These are phyloP conservation scores for Leptomonas seymouri DNA, from an alignment of 208 protist genomes.

Conservation along the genomic window DNA sequence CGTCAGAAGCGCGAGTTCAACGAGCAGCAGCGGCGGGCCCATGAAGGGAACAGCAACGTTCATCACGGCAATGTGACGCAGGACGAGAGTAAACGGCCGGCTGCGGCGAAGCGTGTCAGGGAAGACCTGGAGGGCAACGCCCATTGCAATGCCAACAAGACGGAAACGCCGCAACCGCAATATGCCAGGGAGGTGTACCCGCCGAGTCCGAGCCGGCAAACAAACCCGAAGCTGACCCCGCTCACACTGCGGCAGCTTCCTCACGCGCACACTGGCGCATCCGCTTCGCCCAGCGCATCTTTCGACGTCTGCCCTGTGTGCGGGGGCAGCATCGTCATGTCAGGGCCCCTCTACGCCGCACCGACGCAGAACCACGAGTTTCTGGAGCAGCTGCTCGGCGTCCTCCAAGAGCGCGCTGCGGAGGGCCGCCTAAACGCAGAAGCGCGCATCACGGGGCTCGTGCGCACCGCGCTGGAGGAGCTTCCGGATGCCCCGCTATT, in stretches of 20 bases:
- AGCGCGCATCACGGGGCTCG: slow-evolving; percentile 84
- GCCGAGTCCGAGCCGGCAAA: slow-evolving; percentile 37
- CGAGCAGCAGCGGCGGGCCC: slow-evolving; percentile 19
- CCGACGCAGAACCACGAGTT: slow-evolving; percentile 90
- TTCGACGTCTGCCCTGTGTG: slow-evolving; percentile 76
- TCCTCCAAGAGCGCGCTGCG: slow-evolving; percentile 71
- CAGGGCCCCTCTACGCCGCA: slow-evolving; percentile 94
- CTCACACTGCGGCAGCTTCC: slow-evolving; percentile 39
- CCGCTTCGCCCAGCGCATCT: background rate
- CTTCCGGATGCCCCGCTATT: slow-evolving; percentile 91
- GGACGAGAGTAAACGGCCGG: too few species aligned
- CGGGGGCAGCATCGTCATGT: slow-evolving; percentile 72
- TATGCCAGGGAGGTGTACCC: slow-evolving; percentile 50
- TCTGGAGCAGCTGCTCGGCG: slow-evolving; percentile 63
- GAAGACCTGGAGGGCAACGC: background rate
- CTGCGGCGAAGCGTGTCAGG: too few species aligned
- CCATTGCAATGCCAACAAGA: background rate
- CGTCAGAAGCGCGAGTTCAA: slow-evolving; percentile 25
- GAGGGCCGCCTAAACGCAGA: slow-evolving; percentile 53
- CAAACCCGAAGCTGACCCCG: slow-evolving; percentile 50
- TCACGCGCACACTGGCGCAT: background rate
- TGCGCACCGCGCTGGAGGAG: slow-evolving; percentile 85
- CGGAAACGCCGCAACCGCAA: background rate
- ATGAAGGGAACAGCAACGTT: slow-evolving; percentile 5
- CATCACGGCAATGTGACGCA: too few species aligned